A percentile compares a stretch with the other conserved stretches of the same genome.
Conservation (phyloP, 202 grass and related monocot species). For the Brachypodium distachyon region DNA sequence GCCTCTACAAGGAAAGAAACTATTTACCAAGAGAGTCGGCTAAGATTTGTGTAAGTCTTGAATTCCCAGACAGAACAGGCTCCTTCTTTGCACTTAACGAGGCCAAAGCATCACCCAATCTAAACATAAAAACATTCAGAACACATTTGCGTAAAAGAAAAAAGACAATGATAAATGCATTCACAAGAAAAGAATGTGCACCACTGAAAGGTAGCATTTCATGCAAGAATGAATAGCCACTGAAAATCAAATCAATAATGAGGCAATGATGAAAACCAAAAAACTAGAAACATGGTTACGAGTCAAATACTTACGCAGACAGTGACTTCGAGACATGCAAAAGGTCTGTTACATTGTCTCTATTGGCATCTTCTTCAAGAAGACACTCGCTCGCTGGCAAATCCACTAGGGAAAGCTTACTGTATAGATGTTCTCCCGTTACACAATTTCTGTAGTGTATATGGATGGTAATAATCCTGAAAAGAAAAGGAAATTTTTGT, state of each 20-base stretch:
- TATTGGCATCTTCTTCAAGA: constrained; percentile 69
- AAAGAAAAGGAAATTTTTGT: constrained; percentile 20
- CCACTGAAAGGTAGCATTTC: neutral
- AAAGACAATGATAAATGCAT: neutral
- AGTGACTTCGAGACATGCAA: constrained; percentile 96
- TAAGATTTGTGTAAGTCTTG: constrained; percentile 84
- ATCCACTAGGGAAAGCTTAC: constrained; percentile 95
- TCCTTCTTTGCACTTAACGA: constrained; percentile 92
- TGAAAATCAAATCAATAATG: neutral
- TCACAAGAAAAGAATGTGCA: constrained; percentile 6
- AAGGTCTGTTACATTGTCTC: constrained; percentile 77
- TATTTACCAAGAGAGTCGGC: constrained; percentile 85
- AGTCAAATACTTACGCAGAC: constrained; percentile 74
- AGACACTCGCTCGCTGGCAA: constrained; percentile 79
- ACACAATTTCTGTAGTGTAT: constrained; percentile 85
- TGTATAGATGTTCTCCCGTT: constrained; percentile 80
- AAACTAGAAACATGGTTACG: neutral
- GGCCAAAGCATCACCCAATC: constrained; percentile 89
- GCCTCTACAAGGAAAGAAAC: neutral
- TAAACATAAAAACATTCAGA: constrained; percentile 26
- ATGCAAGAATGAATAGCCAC: constrained; percentile 20
- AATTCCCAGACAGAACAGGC: constrained; percentile 70
- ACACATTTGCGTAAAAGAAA: constrained; percentile 15
- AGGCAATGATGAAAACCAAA: constrained; percentile 8
- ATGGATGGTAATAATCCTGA: constrained; percentile 95